Evolutionary conservation across 257 asterid species (phyloP).

Genomic region (Przewalskia tangutica): DNA sequence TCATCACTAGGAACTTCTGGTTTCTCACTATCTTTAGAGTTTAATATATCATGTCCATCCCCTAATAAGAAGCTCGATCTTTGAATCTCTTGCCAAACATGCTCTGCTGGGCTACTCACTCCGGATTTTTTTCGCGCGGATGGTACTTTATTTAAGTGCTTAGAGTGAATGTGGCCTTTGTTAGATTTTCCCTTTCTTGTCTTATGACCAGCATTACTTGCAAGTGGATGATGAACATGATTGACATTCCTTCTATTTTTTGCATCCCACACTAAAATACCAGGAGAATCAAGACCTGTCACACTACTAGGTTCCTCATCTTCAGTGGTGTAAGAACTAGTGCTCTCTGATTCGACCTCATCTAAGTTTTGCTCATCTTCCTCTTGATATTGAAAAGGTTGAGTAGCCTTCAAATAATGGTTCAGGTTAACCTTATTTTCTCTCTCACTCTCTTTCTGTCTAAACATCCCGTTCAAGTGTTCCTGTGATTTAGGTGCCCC

Average conservation of each 20-base stretch:
- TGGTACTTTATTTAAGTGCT: constrained; percentile 32
- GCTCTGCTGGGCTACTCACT: constrained; percentile 40
- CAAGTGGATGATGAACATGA: constrained; percentile 91
- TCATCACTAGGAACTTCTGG: constrained; percentile 66
- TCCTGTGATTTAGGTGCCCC: constrained; percentile 39
- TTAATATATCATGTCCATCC: constrained; percentile 64
- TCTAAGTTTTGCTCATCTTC: constrained; percentile 47
- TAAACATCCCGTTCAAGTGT: constrained; percentile 26
- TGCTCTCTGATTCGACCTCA: constrained; percentile 58
- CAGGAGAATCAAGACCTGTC: constrained; percentile 87
- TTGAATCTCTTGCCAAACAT: constrained; percentile 78
- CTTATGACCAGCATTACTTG: constrained; percentile 46
- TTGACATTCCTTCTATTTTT: constrained; percentile 64
- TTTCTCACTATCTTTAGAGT: constrained; percentile 30
- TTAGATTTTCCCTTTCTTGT: constrained; percentile 30
- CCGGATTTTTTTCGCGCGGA: constrained; percentile 63
- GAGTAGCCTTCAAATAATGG: constrained; percentile 8
- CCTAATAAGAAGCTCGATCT: constrained; percentile 65
- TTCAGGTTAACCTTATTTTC: constrained; percentile 1
- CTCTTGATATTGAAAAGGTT: constrained; percentile 24
- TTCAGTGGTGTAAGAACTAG: constrained; percentile 52
- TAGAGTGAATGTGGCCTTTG: constrained; percentile 39
- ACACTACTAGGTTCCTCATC: constrained; percentile 58
- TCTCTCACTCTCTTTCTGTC: constrained; percentile 28
- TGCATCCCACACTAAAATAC: constrained; percentile 86